Evolutionary conservation across 2,329 filamentous ascomycete genomes (phyloP).

Genomic region (Didymosphaeria variabile): DNA sequence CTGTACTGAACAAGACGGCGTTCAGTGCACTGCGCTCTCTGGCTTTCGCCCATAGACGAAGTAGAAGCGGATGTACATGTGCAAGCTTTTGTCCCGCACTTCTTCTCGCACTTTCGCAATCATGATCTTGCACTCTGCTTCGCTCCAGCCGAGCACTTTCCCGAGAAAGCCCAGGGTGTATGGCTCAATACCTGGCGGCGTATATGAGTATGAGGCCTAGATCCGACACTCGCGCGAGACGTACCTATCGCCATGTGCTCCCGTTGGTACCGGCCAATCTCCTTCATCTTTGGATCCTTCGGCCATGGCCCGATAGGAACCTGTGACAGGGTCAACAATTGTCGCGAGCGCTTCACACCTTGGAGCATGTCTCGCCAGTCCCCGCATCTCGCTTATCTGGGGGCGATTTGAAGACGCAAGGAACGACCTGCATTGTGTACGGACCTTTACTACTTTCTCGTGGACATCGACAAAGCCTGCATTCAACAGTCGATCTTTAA

Average conservation of each 20-base stretch:
- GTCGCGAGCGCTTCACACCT: background rate
- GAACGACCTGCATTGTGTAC: background rate
- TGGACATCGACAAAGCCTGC: conserved; percentile 46
- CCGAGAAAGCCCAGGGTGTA: conserved; percentile 48
- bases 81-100: conserved; percentile 38
- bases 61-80: conserved; percentile 47
- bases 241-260: conserved; percentile 44
- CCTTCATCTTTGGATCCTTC: conserved; percentile 59
- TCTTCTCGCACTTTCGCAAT: conserved; percentile 45
- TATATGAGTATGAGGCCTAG: background rate
- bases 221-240: conserved; percentile 5
- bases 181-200: conserved; percentile 38
- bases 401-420: background rate
- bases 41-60: conserved; percentile 46
- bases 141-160: conserved; percentile 47
- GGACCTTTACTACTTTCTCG: conserved; percentile 47
- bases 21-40: conserved; percentile 22
- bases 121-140: conserved; percentile 44
- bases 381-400: conserved; percentile 14
- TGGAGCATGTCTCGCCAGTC: background rate
- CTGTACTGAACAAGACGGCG: background rate
- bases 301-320: conserved; percentile 54
- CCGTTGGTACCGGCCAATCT: conserved; percentile 56
- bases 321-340: conserved; percentile 19
- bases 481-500: conserved; percentile 40